These are phyloP conservation scores for Trichophyton rubrum DNA, from an alignment of 2,329 filamentous ascomycete species.

Conservation along the genomic window DNA sequence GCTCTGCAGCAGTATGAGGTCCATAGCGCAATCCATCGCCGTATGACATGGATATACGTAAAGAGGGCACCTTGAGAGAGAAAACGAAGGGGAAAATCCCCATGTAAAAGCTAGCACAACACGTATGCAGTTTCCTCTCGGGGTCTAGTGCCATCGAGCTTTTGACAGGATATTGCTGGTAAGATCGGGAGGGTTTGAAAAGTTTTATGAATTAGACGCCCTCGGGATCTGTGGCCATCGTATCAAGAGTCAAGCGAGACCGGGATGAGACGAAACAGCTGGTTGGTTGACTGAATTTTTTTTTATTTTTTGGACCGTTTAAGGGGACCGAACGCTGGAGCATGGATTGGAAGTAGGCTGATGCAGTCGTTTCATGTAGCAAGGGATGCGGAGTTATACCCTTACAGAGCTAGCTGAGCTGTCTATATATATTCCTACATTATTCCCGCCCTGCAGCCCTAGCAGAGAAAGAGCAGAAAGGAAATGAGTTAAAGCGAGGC, in stretches of 20 bases:
- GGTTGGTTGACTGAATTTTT: background rate
- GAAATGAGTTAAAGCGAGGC: background rate
- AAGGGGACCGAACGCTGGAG: background rate
- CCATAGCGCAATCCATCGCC: too few relatives aligned
- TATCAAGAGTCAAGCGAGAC: background rate
- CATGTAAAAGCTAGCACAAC: background rate
- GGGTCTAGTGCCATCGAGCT: background rate
- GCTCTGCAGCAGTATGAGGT: background rate
- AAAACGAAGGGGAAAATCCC: background rate
- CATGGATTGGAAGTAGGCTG: constrained; percentile 1
- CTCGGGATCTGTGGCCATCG: background rate
- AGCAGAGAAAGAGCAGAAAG: background rate
- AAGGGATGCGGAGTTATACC: background rate
- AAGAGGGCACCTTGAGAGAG: background rate
- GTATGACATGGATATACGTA: too few relatives aligned
- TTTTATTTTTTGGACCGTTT: background rate
- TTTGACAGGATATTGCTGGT: background rate
- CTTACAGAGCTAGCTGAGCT: too few relatives aligned
- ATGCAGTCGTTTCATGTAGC: background rate
- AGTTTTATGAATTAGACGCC: background rate
- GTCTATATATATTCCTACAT: background rate
- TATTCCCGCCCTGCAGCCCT: background rate
- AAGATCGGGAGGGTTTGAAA: background rate
- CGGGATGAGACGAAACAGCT: background rate
- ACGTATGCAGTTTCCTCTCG: background rate